Percentiles rank a stretch among this genome's conserved stretches.
These are phyloP conservation scores for Colletotrichum sp. DNA, from an alignment of 2,329 filamentous ascomycete species.

Conservation along the genomic window DNA sequence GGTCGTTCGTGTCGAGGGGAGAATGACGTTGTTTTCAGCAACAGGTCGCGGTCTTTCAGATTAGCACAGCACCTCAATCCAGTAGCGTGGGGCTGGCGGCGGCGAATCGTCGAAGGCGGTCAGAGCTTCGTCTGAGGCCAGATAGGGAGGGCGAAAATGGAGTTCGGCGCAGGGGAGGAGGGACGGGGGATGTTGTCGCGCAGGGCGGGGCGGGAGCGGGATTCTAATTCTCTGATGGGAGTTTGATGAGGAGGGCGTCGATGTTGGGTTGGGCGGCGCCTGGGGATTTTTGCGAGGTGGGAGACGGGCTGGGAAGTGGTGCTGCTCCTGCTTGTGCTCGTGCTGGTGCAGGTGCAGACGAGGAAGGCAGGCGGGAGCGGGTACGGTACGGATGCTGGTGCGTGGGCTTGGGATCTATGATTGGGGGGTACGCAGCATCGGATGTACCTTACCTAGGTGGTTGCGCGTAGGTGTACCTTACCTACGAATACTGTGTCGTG, in stretches of 20 bases:
- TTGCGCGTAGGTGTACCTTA: neutral
- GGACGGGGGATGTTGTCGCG: neutral
- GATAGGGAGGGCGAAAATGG: neutral
- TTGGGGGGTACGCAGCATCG: neutral
- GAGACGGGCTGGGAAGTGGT: neutral
- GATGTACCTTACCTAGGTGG: neutral
- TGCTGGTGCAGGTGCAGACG: neutral
- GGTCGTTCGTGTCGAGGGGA: conserved; percentile 6
- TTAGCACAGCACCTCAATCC: conserved; percentile 20
- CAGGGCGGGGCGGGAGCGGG: conserved; percentile 2
- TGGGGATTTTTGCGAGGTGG: conserved; percentile 18
- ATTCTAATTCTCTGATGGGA: conserved; percentile 10
- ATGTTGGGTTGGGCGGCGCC: conserved; percentile 7
- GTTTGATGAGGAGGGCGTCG: conserved; percentile 7
- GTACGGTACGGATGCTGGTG: neutral
- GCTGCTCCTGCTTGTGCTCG: neutral
- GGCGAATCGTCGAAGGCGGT: conserved; percentile 20
- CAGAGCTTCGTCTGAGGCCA: conserved; percentile 20
- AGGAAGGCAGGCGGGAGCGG: neutral
- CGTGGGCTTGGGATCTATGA: neutral
- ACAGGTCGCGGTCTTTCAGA: conserved; percentile 13
- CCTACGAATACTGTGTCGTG: neutral
- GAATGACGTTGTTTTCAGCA: conserved; percentile 21
- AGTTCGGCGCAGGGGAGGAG: neutral
- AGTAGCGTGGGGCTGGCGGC: conserved; percentile 20